Evolutionary conservation across 2,329 filamentous ascomycete genomes (phyloP).

Genomic region (Penicillium freii): DNA sequence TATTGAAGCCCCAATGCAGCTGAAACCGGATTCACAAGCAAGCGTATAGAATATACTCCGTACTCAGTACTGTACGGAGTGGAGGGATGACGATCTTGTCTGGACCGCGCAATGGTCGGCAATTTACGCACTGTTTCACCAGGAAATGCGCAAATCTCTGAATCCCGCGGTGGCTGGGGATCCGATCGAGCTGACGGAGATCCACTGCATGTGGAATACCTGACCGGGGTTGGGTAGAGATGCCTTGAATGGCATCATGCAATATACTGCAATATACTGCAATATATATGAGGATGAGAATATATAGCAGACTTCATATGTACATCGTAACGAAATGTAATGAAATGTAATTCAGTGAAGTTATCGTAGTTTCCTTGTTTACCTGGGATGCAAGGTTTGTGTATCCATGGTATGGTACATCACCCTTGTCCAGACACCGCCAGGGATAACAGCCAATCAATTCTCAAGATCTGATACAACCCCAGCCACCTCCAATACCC

Average conservation of each 20-base stretch:
- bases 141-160: slow-evolving; percentile 18
- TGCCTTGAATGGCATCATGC: not conserved
- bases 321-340: no score
- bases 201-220: slow-evolving; percentile 17
- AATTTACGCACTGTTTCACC: slow-evolving; percentile 9
- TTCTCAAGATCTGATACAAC: not conserved
- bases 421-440: slow-evolving; percentile 6
- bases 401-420: slow-evolving; percentile 3
- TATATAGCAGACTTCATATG: no score
- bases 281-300: not conserved
- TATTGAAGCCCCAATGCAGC: slow-evolving; percentile 12
- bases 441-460: slow-evolving; percentile 25
- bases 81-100: slow-evolving; percentile 18
- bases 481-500: slow-evolving; percentile 27
- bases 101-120: slow-evolving; percentile 13
- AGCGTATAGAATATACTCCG: not conserved
- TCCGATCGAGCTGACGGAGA: slow-evolving; percentile 19
- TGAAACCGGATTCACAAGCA: slow-evolving; percentile 23
- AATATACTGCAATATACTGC: not conserved
- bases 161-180: slow-evolving; percentile 25
- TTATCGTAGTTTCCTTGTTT: not conserved
- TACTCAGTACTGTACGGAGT: no score
- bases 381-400: slow-evolving; percentile 10
- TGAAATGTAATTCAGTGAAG: no score
- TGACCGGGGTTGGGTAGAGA: not conserved